phyloP scores from a whole-genome alignment of 2,329 filamentous ascomycete species.

The Fusarium annulatum region DNA sequence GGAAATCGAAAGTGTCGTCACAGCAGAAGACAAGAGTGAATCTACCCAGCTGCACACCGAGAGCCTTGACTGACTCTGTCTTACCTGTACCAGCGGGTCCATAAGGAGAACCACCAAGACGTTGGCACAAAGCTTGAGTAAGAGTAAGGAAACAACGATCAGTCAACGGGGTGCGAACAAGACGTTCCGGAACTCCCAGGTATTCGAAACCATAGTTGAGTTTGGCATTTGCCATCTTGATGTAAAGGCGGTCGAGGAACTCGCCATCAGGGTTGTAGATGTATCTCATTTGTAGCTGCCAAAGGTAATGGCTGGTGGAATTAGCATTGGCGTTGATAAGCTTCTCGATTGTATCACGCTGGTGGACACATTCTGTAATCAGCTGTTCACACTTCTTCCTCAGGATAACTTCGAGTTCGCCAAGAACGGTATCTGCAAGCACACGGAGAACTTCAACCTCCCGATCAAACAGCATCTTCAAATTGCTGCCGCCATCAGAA shows the following conservation, averaged over 20 bases:
- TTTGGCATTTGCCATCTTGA: constrained; percentile 97
- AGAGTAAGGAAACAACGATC: constrained; percentile 98
- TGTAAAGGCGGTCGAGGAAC: constrained; percentile 81
- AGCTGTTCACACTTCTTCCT: constrained; percentile 98
- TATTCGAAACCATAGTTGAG: constrained; percentile 99
- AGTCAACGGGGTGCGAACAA: constrained; percentile 95
- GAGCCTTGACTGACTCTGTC: constrained; percentile 97
- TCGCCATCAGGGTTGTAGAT: constrained; percentile 87
- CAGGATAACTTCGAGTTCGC: constrained; percentile 85
- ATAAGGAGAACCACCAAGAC: constrained; percentile 95
- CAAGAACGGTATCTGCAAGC: constrained; percentile 88
- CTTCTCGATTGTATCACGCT: constrained; percentile 92
- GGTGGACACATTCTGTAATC: constrained; percentile 98
- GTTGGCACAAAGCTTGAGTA: constrained; percentile 93
- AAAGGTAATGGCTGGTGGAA: constrained; percentile 84
- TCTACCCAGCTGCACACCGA: constrained; percentile 94
- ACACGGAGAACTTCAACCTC: constrained; percentile 87
- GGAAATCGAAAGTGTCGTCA: constrained; percentile 99
- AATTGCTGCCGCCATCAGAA: constrained; percentile 73
- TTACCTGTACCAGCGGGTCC: constrained; percentile 98
- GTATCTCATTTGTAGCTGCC: constrained; percentile 98
- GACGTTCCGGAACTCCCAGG: constrained; percentile 92
- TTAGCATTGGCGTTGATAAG: constrained; percentile 80
- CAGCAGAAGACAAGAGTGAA: constrained; percentile 99
- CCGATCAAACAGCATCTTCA: constrained; percentile 79